These are phyloP conservation scores for Dacryopinax primogenitus DNA, from an alignment of 768 basidiomycete species.

Conservation along the genomic window DNA sequence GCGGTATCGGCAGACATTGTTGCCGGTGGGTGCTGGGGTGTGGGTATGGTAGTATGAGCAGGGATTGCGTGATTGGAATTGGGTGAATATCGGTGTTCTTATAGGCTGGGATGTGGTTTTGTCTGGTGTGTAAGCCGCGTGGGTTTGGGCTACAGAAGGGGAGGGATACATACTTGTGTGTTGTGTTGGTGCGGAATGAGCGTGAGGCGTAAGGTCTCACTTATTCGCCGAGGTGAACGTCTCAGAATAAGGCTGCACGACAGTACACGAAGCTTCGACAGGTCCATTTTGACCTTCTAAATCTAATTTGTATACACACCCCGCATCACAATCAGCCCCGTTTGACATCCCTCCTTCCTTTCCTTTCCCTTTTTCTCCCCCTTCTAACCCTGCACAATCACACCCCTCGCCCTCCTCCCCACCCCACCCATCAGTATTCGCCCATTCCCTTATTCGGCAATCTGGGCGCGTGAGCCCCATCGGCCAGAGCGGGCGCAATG, in stretches of 20 bases:
- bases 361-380: too few relatives aligned
- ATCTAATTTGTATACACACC: too few relatives aligned
- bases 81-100: background rate
- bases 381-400: background rate
- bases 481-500: background rate
- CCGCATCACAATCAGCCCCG: too few relatives aligned
- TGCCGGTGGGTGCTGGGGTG: background rate
- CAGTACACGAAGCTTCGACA: too few relatives aligned
- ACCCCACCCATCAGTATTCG: background rate
- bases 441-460: background rate
- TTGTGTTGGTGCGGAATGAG: too few relatives aligned
- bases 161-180: too few relatives aligned
- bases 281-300: too few relatives aligned
- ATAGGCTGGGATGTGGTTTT: background rate
- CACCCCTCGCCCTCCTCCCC: background rate
- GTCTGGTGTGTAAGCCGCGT: background rate
- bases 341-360: too few relatives aligned
- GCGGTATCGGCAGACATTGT: background rate
- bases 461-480: background rate
- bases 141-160: background rate
- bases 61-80: conserved; percentile 5
- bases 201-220: too few relatives aligned
- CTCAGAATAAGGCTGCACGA: too few relatives aligned
- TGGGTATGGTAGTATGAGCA: background rate
- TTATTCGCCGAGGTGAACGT: too few relatives aligned